Conservation (phyloP, 192 early-diverging fungal species). For the Spinellus fusiger region DNA sequence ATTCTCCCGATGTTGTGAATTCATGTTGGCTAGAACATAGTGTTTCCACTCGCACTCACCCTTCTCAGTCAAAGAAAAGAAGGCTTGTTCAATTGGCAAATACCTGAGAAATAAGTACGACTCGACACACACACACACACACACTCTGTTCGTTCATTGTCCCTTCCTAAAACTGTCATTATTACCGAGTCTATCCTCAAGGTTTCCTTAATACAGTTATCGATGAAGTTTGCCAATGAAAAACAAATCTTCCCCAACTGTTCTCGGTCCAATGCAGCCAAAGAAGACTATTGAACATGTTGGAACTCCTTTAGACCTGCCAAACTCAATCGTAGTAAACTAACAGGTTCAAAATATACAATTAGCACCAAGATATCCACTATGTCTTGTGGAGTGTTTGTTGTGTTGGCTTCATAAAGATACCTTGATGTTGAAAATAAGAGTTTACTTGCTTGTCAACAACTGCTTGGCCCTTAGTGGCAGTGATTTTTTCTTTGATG, state of each 20-base stretch:
- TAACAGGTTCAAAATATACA: neutral
- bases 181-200: neutral
- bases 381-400: neutral
- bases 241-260: neutral
- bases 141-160: constrained; percentile 6
- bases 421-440: neutral
- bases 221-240: neutral
- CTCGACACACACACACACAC: constrained; percentile 1
- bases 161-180: neutral
- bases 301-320: neutral
- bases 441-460: neutral
- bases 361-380: neutral
- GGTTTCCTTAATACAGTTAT: neutral
- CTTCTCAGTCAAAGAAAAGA: constrained; percentile 7
- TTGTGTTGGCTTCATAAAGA: neutral
- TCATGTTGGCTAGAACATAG: constrained; percentile 3
- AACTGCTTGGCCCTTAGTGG: too few species aligned
- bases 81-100: constrained; percentile 11
- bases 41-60: constrained; percentile 4
- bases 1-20: neutral
- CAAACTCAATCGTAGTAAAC: neutral
- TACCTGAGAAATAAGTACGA: constrained; percentile 9
- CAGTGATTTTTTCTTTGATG: too few species aligned
- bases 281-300: neutral
- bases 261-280: neutral